These are phyloP conservation scores for Pelagophyceae sp. DNA, from an alignment of 352 stramenopile species.

Conservation along the genomic window DNA sequence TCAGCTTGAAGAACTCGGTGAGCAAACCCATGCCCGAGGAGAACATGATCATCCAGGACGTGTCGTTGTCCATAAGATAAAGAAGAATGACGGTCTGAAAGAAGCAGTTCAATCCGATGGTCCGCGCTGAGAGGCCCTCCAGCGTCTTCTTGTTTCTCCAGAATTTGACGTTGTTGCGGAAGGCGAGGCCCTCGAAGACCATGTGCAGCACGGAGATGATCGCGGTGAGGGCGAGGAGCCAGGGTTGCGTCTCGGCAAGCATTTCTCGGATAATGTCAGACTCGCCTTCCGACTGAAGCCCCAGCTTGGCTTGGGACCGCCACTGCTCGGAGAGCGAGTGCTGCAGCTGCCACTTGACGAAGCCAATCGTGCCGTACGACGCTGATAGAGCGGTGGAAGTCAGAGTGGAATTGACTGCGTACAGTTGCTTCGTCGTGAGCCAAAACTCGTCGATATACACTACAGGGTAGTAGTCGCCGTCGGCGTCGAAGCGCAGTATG, in stretches of 20 bases:
- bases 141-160: constrained; percentile 93
- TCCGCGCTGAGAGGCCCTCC: constrained; percentile 78
- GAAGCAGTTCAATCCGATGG: constrained; percentile 84
- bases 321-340: constrained; percentile 82
- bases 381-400: constrained; percentile 52
- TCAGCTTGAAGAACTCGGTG: constrained; percentile 85
- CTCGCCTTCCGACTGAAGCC: constrained; percentile 71
- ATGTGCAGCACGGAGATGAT: constrained; percentile 88
- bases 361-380: constrained; percentile 64
- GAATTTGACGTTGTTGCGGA: constrained; percentile 96
- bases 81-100: constrained; percentile 92
- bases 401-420: constrained; percentile 75
- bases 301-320: constrained; percentile 68
- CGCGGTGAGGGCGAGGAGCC: constrained; percentile 80
- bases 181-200: constrained; percentile 91
- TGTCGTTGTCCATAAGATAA: constrained; percentile 94
- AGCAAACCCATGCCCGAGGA: constrained; percentile 47
- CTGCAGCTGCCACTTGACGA: constrained; percentile 74
- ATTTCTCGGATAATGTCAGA: constrained; percentile 72
- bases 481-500: constrained; percentile 8
- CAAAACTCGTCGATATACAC: constrained; percentile 88
- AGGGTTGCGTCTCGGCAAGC: constrained; percentile 89
- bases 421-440: constrained; percentile 69
- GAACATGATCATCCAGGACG: constrained; percentile 69
- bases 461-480: constrained; percentile 65